phyloP scores from a whole-genome alignment of 192 early-diverging fungal genomes.

The Coemansia sp. region DNA sequence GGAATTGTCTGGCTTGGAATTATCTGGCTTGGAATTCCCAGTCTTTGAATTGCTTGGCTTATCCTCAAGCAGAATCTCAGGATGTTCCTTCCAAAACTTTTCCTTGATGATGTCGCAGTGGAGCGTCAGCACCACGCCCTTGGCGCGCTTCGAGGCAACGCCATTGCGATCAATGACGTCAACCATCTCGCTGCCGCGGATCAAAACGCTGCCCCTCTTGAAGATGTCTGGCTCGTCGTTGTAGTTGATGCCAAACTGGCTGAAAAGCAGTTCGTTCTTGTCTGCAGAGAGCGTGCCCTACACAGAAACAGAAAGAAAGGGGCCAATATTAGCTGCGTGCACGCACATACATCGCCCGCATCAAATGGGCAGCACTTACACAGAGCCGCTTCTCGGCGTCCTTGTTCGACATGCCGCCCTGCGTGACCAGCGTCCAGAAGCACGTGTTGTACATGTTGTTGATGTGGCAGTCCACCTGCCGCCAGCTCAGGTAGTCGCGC shows the following conservation, averaged over 20 bases:
- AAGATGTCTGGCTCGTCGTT: constrained; percentile 78
- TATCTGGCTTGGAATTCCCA: not conserved
- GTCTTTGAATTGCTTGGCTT: not conserved
- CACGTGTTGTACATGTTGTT: constrained; percentile 96
- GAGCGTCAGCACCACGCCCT: constrained; percentile 50
- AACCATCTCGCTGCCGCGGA: constrained; percentile 54
- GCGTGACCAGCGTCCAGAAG: constrained; percentile 86
- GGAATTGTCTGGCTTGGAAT: too few relatives aligned
- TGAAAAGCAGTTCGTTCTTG: constrained; percentile 92
- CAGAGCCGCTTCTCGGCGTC: constrained; percentile 75
- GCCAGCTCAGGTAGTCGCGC: constrained; percentile 92
- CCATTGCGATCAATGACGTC: constrained; percentile 11
- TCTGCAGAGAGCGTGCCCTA: constrained; percentile 83
- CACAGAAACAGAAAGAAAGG: not conserved
- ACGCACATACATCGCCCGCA: not conserved
- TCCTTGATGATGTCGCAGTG: constrained; percentile 76
- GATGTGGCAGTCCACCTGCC: constrained; percentile 94
- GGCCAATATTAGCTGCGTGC: constrained; percentile 5
- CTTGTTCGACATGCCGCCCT: constrained; percentile 60
- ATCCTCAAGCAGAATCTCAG: constrained; percentile 33
- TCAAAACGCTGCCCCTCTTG: constrained; percentile 82
- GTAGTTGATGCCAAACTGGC: constrained; percentile 86
- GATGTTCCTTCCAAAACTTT: constrained; percentile 66
- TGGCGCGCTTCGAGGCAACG: constrained; percentile 52
- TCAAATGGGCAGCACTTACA: constrained; percentile 43